Evolutionary conservation across 169 alveolate species (phyloP), one percentile per base, ranked within the genome.

Genomic region (Plasmodium yoelii): DNA sequence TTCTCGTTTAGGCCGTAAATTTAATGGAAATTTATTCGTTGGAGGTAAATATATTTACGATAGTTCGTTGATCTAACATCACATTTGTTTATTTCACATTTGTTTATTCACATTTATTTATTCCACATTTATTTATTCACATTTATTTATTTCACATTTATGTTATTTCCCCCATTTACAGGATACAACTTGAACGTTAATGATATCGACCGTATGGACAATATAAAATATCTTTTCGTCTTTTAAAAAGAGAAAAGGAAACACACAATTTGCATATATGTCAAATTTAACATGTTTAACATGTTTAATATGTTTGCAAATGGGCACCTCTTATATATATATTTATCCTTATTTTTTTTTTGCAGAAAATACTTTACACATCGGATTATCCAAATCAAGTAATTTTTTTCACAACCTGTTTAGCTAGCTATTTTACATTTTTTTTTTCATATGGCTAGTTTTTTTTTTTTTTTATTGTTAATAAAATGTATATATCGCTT

Each of bases 121-220:
- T 28, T 28, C 5, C 39, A 28, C 5, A 28, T 28, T 28, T 3
- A 1, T 28, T 28, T 3, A 2, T 28, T 28, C 39, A 1, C 4
- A 28, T 28, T 28, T 28, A 28, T 34, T 34, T 28, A 28, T 28
- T 28, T 1, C 39, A 28, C 5, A 28, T 28, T 72, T 42, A 5
- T 57, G 39, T 42, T 46, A 18, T 73, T 59, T 39, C 47, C 1
- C 24, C 28, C 13, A 15, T 18, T 26, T 46, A 24, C 22, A 75
- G 88, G 88, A 75, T 75, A 61, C 44, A 74, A 75, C n/a, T 65
- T 75, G 28, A 75, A 75, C 61, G 34, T 75, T 26, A 74, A 75
- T 12, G 64, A 53, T 39, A 26, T 63, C 19, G 75, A 63, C 0
- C 74, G 88, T 75, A 75, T 5, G 71, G 46, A 57, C 18, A 51